phyloP scores from a whole-genome alignment of 306 rosid genomes.

The Dalbergia cultrata region DNA sequence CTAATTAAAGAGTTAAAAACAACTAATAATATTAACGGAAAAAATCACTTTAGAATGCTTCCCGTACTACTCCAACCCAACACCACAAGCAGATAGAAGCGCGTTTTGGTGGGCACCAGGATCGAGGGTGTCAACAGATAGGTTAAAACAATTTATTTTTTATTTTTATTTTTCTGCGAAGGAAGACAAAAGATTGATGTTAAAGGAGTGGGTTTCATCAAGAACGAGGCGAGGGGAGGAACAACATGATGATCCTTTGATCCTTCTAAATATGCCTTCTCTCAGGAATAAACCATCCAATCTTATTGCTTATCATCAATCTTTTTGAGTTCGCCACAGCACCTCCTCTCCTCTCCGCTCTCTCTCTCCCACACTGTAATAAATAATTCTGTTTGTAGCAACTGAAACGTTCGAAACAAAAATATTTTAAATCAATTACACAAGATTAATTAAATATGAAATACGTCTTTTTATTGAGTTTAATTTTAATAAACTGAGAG shows the following conservation, averaged over 20 bases:
- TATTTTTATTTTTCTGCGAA: not conserved
- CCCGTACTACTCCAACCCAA: not conserved
- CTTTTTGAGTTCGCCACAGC: slow-evolving; percentile 39
- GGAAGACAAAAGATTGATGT: slow-evolving; percentile 36
- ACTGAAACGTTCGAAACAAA: no score
- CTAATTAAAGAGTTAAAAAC: no score
- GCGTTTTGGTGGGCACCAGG: slow-evolving; percentile 55
- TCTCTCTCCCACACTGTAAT: not conserved
- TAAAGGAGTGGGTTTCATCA: slow-evolving; percentile 54
- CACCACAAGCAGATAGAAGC: not conserved
- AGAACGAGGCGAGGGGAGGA: slow-evolving; percentile 60
- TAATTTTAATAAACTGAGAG: no score
- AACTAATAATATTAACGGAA: no score
- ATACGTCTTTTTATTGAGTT: no score
- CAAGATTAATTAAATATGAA: no score
- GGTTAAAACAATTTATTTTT: no score
- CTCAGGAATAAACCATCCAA: slow-evolving; percentile 59
- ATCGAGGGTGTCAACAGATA: slow-evolving; percentile 52
- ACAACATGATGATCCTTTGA: slow-evolving; percentile 69
- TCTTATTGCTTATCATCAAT: slow-evolving; percentile 50
- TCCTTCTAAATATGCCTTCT: slow-evolving; percentile 64
- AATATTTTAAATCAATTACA: no score
- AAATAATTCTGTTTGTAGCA: not conserved
- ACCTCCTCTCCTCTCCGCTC: slow-evolving; percentile 17
- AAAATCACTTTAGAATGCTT: not conserved